Evolutionary conservation across 495 filamentous ascomycete genomes (phyloP).

Genomic region (Delitschia confertaspora): DNA sequence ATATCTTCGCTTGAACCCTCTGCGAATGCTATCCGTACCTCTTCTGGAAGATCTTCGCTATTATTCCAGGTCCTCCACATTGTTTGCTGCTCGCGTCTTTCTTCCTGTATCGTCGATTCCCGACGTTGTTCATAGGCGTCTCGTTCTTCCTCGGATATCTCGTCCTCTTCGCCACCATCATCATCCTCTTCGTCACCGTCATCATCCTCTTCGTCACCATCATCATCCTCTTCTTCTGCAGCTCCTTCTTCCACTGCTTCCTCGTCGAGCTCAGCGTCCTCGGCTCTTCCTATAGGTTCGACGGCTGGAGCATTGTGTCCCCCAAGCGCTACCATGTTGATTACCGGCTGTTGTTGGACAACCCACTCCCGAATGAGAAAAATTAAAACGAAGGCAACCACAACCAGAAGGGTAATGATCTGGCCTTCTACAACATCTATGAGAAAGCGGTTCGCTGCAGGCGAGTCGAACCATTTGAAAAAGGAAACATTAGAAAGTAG

Average conservation of each 20-base stretch:
- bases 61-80: constrained; percentile 4
- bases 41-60: constrained; percentile 18
- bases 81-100: background rate
- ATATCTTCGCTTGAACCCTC: constrained; percentile 17
- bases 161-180: constrained; percentile 20
- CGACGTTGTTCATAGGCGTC: too few relatives aligned
- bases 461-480: constrained; percentile 57
- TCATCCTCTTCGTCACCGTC: constrained; percentile 17
- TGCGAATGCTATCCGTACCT: constrained; percentile 10
- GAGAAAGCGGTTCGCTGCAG: constrained; percentile 66
- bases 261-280: constrained; percentile 38
- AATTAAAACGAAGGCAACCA: constrained; percentile 85
- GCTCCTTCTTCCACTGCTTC: constrained; percentile 34
- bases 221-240: constrained; percentile 21
- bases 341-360: constrained; percentile 86
- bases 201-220: constrained; percentile 24
- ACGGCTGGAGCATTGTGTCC: constrained; percentile 10
- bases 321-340: constrained; percentile 42
- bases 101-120: constrained; percentile 1
- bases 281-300: constrained; percentile 42
- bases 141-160: constrained; percentile 1
- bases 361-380: constrained; percentile 97
- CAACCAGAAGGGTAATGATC: constrained; percentile 81
- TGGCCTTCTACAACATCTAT: constrained; percentile 86
- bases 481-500: constrained; percentile 65